phyloP scores from a whole-genome alignment of 1,139 yeast species.

The Arxiozyma heterogenica region DNA sequence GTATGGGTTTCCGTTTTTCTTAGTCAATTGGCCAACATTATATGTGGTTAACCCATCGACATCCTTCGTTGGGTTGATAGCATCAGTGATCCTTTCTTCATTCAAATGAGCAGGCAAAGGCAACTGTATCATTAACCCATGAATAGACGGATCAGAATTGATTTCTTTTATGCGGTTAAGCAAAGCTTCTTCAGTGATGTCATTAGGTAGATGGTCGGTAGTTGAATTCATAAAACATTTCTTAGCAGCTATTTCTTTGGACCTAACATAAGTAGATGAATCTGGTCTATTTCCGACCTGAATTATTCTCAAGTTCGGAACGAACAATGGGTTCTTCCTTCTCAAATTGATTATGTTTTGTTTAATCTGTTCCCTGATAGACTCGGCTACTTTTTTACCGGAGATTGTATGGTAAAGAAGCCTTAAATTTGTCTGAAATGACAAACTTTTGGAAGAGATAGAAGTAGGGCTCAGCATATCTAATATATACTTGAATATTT shows the following conservation, averaged over 20 bases:
- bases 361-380: slow-evolving; percentile 31
- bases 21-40: slow-evolving; percentile 68
- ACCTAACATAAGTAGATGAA: slow-evolving; percentile 66
- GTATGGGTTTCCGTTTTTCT: slow-evolving; percentile 60
- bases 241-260: slow-evolving; percentile 64
- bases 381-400: slow-evolving; percentile 33
- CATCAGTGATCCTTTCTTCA: slow-evolving; percentile 58
- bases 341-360: slow-evolving; percentile 45
- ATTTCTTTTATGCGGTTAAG: slow-evolving; percentile 46
- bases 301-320: slow-evolving; percentile 57
- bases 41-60: slow-evolving; percentile 73
- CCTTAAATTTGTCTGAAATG: slow-evolving; percentile 20
- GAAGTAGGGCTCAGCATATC: slow-evolving; percentile 4
- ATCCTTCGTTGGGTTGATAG: slow-evolving; percentile 60
- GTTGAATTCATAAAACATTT: slow-evolving; percentile 57
- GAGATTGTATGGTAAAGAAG: slow-evolving; percentile 31
- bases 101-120: slow-evolving; percentile 66
- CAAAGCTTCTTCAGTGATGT: slow-evolving; percentile 47
- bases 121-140: slow-evolving; percentile 64
- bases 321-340: slow-evolving; percentile 42
- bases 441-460: background rate
- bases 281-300: slow-evolving; percentile 75
- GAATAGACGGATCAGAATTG: slow-evolving; percentile 54
- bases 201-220: slow-evolving; percentile 48
- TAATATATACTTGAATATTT: background rate